Conservation (phyloP, 805 yeast genomes). For the Candida anglica region DNA sequence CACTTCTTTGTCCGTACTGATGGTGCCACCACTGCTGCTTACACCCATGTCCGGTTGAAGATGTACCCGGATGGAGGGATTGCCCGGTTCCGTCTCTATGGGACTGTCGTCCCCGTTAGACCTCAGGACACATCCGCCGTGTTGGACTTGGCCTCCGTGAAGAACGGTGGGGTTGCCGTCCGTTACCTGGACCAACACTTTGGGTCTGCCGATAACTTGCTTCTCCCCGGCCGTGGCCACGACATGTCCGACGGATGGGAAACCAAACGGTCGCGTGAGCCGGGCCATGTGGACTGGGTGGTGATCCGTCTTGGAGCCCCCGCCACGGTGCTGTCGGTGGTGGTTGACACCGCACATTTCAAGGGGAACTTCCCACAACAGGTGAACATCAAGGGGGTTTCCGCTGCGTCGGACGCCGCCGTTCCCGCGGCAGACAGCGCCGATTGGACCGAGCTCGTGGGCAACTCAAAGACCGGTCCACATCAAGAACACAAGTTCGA, state of each 20-base stretch:
- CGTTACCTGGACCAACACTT: constrained; percentile 88
- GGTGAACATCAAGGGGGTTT: constrained; percentile 63
- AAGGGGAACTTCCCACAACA: constrained; percentile 93
- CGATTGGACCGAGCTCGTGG: constrained; percentile 64
- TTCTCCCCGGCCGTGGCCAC: constrained; percentile 90
- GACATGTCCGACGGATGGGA: constrained; percentile 99
- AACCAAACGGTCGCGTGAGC: constrained; percentile 79
- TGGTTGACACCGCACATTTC: constrained; percentile 90
- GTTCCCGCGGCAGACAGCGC: constrained; percentile 40
- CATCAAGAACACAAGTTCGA: constrained; percentile 71
- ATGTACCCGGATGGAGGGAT: constrained; percentile 99
- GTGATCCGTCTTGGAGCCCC: constrained; percentile 71
- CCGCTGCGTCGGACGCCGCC: constrained; percentile 20
- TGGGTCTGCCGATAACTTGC: constrained; percentile 83
- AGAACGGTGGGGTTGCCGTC: constrained; percentile 86
- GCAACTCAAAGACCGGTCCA: constrained; percentile 71
- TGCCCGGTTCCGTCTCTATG: constrained; percentile 89
- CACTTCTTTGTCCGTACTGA: constrained; percentile 77
- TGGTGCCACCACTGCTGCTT: constrained; percentile 53
- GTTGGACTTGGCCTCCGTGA: constrained; percentile 76
- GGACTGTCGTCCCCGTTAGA: constrained; percentile 71
- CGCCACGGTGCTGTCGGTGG: constrained; percentile 53
- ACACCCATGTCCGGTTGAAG: constrained; percentile 76
- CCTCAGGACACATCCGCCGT: constrained; percentile 43
- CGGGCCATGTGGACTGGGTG: constrained; percentile 91